phyloP scores from a whole-genome alignment of 805 yeast genomes.

The Nakazawaea anatomiae region DNA sequence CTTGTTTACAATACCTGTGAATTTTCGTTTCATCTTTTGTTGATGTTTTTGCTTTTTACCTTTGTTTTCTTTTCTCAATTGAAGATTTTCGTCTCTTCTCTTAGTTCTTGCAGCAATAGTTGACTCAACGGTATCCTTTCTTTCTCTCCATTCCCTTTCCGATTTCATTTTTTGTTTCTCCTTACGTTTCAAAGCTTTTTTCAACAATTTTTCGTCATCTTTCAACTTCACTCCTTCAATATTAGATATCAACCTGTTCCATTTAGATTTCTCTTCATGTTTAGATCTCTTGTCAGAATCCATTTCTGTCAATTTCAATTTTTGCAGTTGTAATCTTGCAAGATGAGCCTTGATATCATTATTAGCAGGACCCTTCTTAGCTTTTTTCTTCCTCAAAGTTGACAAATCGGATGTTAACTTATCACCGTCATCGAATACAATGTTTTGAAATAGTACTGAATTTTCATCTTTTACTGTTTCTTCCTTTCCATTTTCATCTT shows the following conservation, averaged over 20 bases:
- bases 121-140: slow-evolving; percentile 74
- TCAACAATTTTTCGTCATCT: slow-evolving; percentile 84
- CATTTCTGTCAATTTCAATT: slow-evolving; percentile 51
- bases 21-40: slow-evolving; percentile 59
- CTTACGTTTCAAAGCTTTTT: slow-evolving; percentile 79
- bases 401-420: slow-evolving; percentile 68
- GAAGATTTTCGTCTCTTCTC: slow-evolving; percentile 88
- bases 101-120: slow-evolving; percentile 70
- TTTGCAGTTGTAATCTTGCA: slow-evolving; percentile 66
- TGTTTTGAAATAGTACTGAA: slow-evolving; percentile 69
- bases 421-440: slow-evolving; percentile 77
- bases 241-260: slow-evolving; percentile 80
- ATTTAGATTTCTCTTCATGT: slow-evolving; percentile 65
- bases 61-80: slow-evolving; percentile 79
- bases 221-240: slow-evolving; percentile 86
- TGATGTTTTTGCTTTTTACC: slow-evolving; percentile 74
- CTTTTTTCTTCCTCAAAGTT: slow-evolving; percentile 50
- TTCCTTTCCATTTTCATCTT: slow-evolving; percentile 24
- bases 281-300: slow-evolving; percentile 57
- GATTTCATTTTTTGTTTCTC: slow-evolving; percentile 80
- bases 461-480: slow-evolving; percentile 28
- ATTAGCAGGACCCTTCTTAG: slow-evolving; percentile 77
- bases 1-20: slow-evolving; percentile 47
- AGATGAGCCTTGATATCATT: slow-evolving; percentile 83
- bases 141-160: slow-evolving; percentile 87